Base-by-base conservation (phyloP, 768 basidiomycete species). In the Pholiota conissans region DNA sequence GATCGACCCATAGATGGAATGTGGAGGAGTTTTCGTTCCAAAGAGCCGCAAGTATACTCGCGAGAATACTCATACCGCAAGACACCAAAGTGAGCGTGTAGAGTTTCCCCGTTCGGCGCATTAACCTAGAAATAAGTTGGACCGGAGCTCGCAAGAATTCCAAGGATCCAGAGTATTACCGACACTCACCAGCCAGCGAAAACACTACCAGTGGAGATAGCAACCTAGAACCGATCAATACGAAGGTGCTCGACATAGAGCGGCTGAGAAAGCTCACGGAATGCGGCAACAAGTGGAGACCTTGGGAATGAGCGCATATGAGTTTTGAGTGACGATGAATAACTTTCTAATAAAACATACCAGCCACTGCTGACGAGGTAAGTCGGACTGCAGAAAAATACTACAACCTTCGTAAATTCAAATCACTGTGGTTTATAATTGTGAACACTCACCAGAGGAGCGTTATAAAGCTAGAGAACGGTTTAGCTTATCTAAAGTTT, bases 221-320 rank as follows among this genome's bases (percentile, higher is more conserved):
- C 87, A 60, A 91, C 73, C 90, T 94, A 67, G 18, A 39, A 52
- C 65, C 49, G 49, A 57, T 53, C 47, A 46, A 55, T 39, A 58
- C 46, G 37, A 56, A 53, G 63, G 39, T 61, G 49, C 55, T 53
- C 56, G 26, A 61, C 48, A 30, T 49, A 32, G 42, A 48, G 40
- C 26, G n/a, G 5, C 29, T 40, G 49, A 48, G 47, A 45, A 20
- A 18, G 64, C 86, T 71, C 74, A 93, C 90, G 32, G 92, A 93
- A 74, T 96, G 95, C 22, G 95, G 94, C 34, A 98, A 74, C 20
- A 99, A 74, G 74, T 95, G 95, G 27, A 90, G 76, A 27, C 91
- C 91, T 91, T 61, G 60, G 62, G 30, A 55, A 57, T 63, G 40
- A 40, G 39, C 14, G 24, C 32, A 61, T 39, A 52, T 52, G 18